These are phyloP conservation scores for Lycium barbarum DNA, from an alignment of 257 asterid species.

Conservation along the genomic window DNA sequence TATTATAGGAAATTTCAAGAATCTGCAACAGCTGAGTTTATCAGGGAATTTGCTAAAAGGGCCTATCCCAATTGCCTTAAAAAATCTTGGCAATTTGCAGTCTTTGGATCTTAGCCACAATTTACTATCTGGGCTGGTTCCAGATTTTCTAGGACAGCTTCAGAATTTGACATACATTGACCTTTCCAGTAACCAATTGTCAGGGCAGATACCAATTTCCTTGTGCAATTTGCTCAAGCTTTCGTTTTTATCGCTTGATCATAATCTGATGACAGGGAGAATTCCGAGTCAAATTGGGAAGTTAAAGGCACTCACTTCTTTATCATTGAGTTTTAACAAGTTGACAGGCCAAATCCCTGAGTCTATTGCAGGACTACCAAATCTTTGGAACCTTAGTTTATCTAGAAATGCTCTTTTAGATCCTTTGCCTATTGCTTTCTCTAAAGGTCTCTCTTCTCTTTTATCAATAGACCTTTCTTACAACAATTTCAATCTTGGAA, in stretches of 20 bases:
- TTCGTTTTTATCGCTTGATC: conserved; percentile 74
- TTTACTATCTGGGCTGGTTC: conserved; percentile 65
- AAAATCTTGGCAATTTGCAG: conserved; percentile 47
- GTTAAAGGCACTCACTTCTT: conserved; percentile 63
- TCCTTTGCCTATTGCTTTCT: conserved; percentile 72
- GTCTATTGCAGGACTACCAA: conserved; percentile 60
- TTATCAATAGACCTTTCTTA: conserved; percentile 80
- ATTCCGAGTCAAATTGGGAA: conserved; percentile 70
- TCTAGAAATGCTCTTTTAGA: conserved; percentile 64
- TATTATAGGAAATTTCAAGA: conserved; percentile 56
- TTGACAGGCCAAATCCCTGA: conserved; percentile 80
- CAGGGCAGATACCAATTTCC: conserved; percentile 71
- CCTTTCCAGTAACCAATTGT: conserved; percentile 62
- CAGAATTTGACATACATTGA: conserved; percentile 64
- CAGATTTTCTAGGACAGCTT: conserved; percentile 63
- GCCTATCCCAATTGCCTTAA: conserved; percentile 52
- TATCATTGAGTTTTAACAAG: conserved; percentile 68
- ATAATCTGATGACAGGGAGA: conserved; percentile 67
- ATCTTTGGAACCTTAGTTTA: conserved; percentile 80
- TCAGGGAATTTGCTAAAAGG: conserved; percentile 61
- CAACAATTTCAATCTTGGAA: conserved; percentile 63
- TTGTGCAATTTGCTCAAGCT: conserved; percentile 52
- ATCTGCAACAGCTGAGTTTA: conserved; percentile 61
- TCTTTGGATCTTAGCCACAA: conserved; percentile 77
- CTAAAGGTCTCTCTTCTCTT: conserved; percentile 64